Evolutionary conservation across 129 eudicot genomes (phyloP).

Genomic region (Smallanthus sonchifolius): DNA sequence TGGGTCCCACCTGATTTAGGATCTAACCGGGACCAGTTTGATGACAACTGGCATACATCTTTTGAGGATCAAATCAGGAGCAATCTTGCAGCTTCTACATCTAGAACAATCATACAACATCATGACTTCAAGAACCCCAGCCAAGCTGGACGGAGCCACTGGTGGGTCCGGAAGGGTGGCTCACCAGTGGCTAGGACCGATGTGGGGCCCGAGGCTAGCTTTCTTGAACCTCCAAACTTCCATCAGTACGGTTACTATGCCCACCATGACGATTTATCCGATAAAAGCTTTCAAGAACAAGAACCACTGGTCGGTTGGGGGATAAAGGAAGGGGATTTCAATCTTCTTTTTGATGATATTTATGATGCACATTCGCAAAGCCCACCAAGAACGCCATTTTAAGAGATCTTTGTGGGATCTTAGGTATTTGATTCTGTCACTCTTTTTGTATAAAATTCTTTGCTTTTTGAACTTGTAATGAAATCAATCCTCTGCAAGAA

Average conservation of each 20-base stretch:
- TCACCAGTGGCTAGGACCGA: slow-evolving; percentile 16
- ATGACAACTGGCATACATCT: neutral
- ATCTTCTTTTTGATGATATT: slow-evolving; percentile 67
- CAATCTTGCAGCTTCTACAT: slow-evolving; percentile 55
- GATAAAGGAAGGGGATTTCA: neutral
- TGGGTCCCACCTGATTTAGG: neutral
- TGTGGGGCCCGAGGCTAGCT: slow-evolving; percentile 38
- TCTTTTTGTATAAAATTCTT: neutral
- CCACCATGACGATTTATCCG: slow-evolving; percentile 33
- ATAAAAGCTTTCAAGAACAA: slow-evolving; percentile 30
- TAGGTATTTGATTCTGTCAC: neutral
- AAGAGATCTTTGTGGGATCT: slow-evolving; percentile 26
- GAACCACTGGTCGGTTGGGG: neutral
- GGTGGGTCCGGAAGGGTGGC: slow-evolving; percentile 53
- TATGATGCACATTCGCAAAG: slow-evolving; percentile 35
- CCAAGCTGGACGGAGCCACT: slow-evolving; percentile 40
- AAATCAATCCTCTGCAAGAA: neutral
- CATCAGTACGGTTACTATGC: slow-evolving; percentile 8
- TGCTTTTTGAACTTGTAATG: neutral
- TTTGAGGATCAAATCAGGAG: slow-evolving; percentile 21
- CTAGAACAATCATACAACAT: slow-evolving; percentile 50
- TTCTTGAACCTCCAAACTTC: slow-evolving; percentile 50
- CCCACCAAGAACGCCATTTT: slow-evolving; percentile 26
- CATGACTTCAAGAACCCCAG: slow-evolving; percentile 21
- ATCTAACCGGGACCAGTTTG: neutral